These are phyloP conservation scores for Brasenia schreberi DNA, from an alignment of 164 flowering plant species.

Conservation along the genomic window DNA sequence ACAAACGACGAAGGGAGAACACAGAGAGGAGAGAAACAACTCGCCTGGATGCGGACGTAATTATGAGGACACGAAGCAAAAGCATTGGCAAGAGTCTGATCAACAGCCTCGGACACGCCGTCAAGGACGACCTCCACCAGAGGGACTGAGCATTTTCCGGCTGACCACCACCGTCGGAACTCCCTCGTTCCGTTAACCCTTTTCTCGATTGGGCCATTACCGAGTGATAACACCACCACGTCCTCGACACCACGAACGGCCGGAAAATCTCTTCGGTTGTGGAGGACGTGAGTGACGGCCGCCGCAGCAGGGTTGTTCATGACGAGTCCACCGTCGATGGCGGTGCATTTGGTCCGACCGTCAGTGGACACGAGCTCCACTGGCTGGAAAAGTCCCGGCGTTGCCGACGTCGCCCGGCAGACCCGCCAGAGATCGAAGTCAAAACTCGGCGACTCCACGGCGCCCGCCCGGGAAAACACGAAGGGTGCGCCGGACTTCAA, in stretches of 20 bases:
- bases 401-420: constrained; percentile 81
- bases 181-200: background rate
- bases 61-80: constrained; percentile 48
- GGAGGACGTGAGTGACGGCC: constrained; percentile 94
- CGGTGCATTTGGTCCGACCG: constrained; percentile 55
- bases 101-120: constrained; percentile 65
- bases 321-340: constrained; percentile 72
- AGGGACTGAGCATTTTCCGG: constrained; percentile 28
- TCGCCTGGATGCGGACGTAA: constrained; percentile 15
- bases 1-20: background rate
- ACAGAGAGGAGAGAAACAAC: background rate
- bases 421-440: constrained; percentile 87
- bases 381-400: constrained; percentile 56
- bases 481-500: constrained; percentile 82
- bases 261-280: constrained; percentile 96
- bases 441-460: constrained; percentile 67
- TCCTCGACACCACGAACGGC: constrained; percentile 63
- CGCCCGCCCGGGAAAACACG: constrained; percentile 86
- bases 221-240: constrained; percentile 4
- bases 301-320: constrained; percentile 95
- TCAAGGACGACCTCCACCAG: constrained; percentile 55
- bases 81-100: constrained; percentile 68
- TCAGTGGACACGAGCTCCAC: constrained; percentile 57
- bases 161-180: constrained; percentile 10
- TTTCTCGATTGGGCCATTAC: background rate